Evolutionary conservation across 192 early-diverging fungal species (phyloP), one percentile per base, ranked within the genome.

Genomic region (Podila epigama): DNA sequence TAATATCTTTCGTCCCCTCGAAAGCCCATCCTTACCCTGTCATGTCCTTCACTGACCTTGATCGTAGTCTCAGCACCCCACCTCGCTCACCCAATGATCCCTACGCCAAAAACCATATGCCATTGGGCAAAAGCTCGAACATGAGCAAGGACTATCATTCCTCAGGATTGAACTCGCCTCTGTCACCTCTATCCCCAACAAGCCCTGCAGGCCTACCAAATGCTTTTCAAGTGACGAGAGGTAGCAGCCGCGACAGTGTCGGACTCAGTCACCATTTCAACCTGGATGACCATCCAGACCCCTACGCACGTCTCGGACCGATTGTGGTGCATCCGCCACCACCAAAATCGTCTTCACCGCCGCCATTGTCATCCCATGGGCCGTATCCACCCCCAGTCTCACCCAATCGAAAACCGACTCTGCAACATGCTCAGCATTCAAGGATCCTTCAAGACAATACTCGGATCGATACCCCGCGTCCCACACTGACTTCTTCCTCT

Each of bases 11-110:
- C n/a, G n/a, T n/a, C n/a, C n/a, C n/a, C n/a, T n/a, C n/a, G n/a
- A n/a, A n/a, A n/a, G n/a, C n/a, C n/a, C n/a, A n/a, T n/a, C n/a
- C n/a, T n/a, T n/a, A n/a, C n/a, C n/a, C n/a, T n/a, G n/a, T n/a
- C n/a, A 75, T 75, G 71, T 75, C 71, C 4, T 75, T 68, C 48
- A 41, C 65, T 2, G 71, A 75, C 31, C 20, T 66, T 11, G 71
- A 75, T 22, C 71, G 71, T 2, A 53, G 60, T 41, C 65, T 75
- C 12, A 51, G 59, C 36, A 68, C 64, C 13, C 71, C 71, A 22
- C 71, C 71, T 28, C 25, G 60, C 28, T 75, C 71, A 2, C 65
- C 71, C 7, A 39, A 40, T 28, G 6, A 58, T n/a, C 51, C 27
- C 2, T 27, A 10, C 20, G 20, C n/a, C 32, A 10, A 16, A 66